Conservation (phyloP, 495 filamentous ascomycete genomes). For the Rhypophila decipiens region DNA sequence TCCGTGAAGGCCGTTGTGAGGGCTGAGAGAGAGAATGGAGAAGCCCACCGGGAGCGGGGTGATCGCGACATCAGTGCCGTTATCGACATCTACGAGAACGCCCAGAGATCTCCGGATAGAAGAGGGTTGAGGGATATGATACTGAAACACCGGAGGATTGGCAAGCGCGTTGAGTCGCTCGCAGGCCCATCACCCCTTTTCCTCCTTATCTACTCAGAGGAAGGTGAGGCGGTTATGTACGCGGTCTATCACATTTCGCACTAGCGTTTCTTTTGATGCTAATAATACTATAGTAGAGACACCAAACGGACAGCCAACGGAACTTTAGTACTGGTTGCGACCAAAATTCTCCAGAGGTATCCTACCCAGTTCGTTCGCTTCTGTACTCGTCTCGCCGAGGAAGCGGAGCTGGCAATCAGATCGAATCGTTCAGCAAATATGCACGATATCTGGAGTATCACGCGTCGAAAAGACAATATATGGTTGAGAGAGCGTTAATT, state of each 20-base stretch:
- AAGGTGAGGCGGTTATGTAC: slow-evolving; percentile 5
- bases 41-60: slow-evolving; percentile 2
- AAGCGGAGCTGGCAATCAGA: slow-evolving; percentile 6
- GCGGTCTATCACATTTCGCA: not conserved
- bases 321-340: slow-evolving; percentile 8
- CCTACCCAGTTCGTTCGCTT: slow-evolving; percentile 5
- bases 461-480: slow-evolving; percentile 3
- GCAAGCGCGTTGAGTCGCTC: slow-evolving; percentile 5
- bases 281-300: slow-evolving; percentile 5
- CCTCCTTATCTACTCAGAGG: slow-evolving; percentile 5
- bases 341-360: slow-evolving; percentile 5
- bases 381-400: slow-evolving; percentile 7
- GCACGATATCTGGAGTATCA: slow-evolving; percentile 6
- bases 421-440: slow-evolving; percentile 9
- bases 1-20: slow-evolving; percentile 7
- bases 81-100: slow-evolving; percentile 11
- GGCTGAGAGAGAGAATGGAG: slow-evolving; percentile 6
- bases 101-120: slow-evolving; percentile 5
- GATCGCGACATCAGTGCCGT: slow-evolving; percentile 8
- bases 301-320: slow-evolving; percentile 5
- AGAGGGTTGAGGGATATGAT: slow-evolving; percentile 6
- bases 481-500: slow-evolving; percentile 4
- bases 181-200: slow-evolving; percentile 7
- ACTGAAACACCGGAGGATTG: slow-evolving; percentile 2
- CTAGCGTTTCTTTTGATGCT: slow-evolving; percentile 1